Evolutionary conservation across 768 basidiomycete genomes (phyloP).

Genomic region (Strobilomyces dryophilus): DNA sequence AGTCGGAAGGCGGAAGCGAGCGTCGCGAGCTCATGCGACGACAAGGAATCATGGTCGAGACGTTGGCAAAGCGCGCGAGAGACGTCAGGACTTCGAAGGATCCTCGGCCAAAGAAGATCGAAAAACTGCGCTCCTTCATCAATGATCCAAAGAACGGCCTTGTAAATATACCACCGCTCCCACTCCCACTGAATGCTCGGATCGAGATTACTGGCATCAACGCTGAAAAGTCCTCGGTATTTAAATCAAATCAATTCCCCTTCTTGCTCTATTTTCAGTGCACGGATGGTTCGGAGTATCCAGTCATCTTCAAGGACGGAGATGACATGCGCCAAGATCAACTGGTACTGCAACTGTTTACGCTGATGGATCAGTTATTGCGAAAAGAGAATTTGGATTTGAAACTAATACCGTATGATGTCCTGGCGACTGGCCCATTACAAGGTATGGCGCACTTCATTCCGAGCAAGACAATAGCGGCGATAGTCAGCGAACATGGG

Average conservation of each 20-base stretch:
- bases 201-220: slow-evolving; percentile 82
- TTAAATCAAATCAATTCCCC: slow-evolving; percentile 96
- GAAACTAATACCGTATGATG: slow-evolving; percentile 86
- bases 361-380: slow-evolving; percentile 91
- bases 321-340: slow-evolving; percentile 99
- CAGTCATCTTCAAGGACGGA: slow-evolving; percentile 97
- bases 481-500: slow-evolving; percentile 90
- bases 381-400: slow-evolving; percentile 94
- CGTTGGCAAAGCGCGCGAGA: slow-evolving; percentile 78
- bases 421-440: slow-evolving; percentile 84
- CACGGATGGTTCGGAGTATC: slow-evolving; percentile 79
- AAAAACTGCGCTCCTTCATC: slow-evolving; percentile 83
- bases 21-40: slow-evolving; percentile 86
- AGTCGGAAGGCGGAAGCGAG: slow-evolving; percentile 74
- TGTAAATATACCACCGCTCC: slow-evolving; percentile 72
- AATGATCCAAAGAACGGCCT: slow-evolving; percentile 84
- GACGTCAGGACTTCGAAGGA: slow-evolving; percentile 91
- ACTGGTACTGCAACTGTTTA: slow-evolving; percentile 96
- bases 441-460: slow-evolving; percentile 98
- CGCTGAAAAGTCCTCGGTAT: slow-evolving; percentile 89
- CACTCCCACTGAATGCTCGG: slow-evolving; percentile 88
- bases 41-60: slow-evolving; percentile 86
- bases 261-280: slow-evolving; percentile 89
- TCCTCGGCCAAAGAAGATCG: slow-evolving; percentile 94
- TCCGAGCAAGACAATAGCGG: slow-evolving; percentile 91